A percentile compares a stretch with the other conserved stretches of the same genome.
phyloP scores from a whole-genome alignment of 805 yeast genomes.

The Saccharomyces eubayanus region DNA sequence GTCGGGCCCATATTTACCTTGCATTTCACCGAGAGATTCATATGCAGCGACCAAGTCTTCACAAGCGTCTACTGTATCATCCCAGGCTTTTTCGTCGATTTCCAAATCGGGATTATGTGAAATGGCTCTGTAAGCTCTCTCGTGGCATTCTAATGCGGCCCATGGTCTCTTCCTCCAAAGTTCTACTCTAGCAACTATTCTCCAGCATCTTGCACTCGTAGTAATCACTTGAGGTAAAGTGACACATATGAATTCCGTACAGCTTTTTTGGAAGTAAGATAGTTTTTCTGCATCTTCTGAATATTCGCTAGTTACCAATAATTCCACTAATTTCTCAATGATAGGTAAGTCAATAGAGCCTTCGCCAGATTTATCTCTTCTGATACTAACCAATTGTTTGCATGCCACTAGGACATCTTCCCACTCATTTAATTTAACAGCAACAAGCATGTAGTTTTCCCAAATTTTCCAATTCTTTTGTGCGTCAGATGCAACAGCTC shows the following conservation, averaged over 20 bases:
- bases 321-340: constrained; percentile 62
- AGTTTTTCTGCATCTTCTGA: constrained; percentile 35
- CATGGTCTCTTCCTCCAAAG: constrained; percentile 83
- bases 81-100: constrained; percentile 57
- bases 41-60: constrained; percentile 76
- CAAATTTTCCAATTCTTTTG: constrained; percentile 81
- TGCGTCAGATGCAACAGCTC: constrained; percentile 66
- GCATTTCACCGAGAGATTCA: constrained; percentile 75
- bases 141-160: constrained; percentile 77
- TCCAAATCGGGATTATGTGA: constrained; percentile 57
- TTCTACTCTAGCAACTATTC: constrained; percentile 75
- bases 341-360: constrained; percentile 65
- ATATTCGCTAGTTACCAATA: constrained; percentile 46
- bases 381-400: constrained; percentile 50
- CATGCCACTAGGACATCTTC: constrained; percentile 73
- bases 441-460: constrained; percentile 79
- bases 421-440: constrained; percentile 81
- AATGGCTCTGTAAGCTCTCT: constrained; percentile 74
- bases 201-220: constrained; percentile 59
- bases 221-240: constrained; percentile 62
- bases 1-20: constrained; percentile 72
- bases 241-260: constrained; percentile 64
- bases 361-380: constrained; percentile 51
- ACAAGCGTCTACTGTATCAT: constrained; percentile 71
- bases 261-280: constrained; percentile 56